phyloP scores from a whole-genome alignment of 768 basidiomycete genomes.

The Scleroderma bovista region DNA sequence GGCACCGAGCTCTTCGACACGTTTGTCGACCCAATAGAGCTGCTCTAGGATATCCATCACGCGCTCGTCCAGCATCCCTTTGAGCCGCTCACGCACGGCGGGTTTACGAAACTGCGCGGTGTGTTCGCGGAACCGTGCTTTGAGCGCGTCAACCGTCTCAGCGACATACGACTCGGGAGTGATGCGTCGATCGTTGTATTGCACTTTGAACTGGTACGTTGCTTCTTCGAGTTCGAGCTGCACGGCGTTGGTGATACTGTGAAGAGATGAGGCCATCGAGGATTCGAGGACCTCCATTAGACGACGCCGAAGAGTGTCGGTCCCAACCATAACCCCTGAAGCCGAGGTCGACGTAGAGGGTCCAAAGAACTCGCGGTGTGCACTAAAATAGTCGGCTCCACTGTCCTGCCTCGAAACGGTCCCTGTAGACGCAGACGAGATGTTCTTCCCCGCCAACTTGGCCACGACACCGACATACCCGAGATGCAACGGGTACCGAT shows the following conservation, averaged over 20 bases:
- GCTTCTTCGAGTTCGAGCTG: constrained; percentile 97
- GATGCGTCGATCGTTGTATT: constrained; percentile 93
- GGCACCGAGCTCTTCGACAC: constrained; percentile 64
- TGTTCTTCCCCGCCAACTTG: constrained; percentile 61
- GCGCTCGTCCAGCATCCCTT: constrained; percentile 90
- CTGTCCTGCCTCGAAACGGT: constrained; percentile 47
- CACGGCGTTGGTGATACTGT: constrained; percentile 95
- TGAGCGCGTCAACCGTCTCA: constrained; percentile 91
- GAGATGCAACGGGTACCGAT: constrained; percentile 93
- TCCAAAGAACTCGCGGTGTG: constrained; percentile 58
- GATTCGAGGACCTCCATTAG: constrained; percentile 98
- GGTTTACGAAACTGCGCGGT: constrained; percentile 85
- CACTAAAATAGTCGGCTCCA: constrained; percentile 65
- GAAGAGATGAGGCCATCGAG: constrained; percentile 93
- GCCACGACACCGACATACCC: constrained; percentile 97
- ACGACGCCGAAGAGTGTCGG: constrained; percentile 80
- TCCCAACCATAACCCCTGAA: constrained; percentile 63
- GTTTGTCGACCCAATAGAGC: constrained; percentile 94
- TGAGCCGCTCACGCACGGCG: constrained; percentile 82
- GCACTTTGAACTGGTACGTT: constrained; percentile 98
- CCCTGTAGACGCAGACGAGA: constrained; percentile 43
- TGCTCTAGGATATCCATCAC: constrained; percentile 97
- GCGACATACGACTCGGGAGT: constrained; percentile 97
- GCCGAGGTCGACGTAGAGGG: constrained; percentile 35
- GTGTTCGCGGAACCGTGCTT: constrained; percentile 82